A percentile compares a stretch with the other conserved stretches of the same genome.
phyloP scores from a whole-genome alignment of 2,329 filamentous ascomycete genomes.

The Talaromyces sp. region DNA sequence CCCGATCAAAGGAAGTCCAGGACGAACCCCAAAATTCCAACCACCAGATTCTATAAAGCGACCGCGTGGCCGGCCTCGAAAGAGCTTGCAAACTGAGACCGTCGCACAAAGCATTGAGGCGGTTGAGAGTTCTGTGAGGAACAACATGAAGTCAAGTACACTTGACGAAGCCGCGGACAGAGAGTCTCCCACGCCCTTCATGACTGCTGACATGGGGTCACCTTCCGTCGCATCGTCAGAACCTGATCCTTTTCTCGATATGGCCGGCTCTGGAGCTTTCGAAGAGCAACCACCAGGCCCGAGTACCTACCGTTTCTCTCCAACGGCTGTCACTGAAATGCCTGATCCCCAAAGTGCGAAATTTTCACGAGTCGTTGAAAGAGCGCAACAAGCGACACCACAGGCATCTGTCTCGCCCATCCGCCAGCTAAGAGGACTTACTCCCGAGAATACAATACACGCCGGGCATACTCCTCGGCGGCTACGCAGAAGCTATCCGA shows the following conservation, averaged over 20 bases:
- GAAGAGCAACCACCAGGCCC: constrained; percentile 1
- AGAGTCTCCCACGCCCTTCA: constrained; percentile 15
- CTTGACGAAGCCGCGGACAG: constrained; percentile 28
- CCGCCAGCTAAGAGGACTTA: constrained; percentile 23
- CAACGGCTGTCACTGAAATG: not conserved
- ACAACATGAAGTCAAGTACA: constrained; percentile 10
- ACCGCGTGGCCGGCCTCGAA: constrained; percentile 36
- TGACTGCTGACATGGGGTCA: constrained; percentile 14
- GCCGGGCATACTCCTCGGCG: constrained; percentile 29
- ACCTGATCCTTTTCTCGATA: constrained; percentile 20
- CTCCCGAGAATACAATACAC: constrained; percentile 30
- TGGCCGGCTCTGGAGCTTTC: constrained; percentile 14
- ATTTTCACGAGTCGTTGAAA: not conserved
- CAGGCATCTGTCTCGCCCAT: constrained; percentile 32
- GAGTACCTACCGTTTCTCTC: constrained; percentile 2
- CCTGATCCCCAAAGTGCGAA: not conserved
- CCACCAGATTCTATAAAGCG: constrained; percentile 28
- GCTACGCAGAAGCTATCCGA: constrained; percentile 34
- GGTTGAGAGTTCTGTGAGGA: constrained; percentile 16
- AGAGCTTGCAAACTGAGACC: constrained; percentile 24
- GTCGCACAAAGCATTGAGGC: constrained; percentile 20
- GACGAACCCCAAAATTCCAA: constrained; percentile 28
- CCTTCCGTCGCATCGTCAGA: constrained; percentile 7
- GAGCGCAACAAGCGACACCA: constrained; percentile 20
- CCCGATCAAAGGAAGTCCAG: constrained; percentile 29